phyloP scores from a whole-genome alignment of 371 early-diverging fungal genomes.

The Blastocladiella emersonii region DNA sequence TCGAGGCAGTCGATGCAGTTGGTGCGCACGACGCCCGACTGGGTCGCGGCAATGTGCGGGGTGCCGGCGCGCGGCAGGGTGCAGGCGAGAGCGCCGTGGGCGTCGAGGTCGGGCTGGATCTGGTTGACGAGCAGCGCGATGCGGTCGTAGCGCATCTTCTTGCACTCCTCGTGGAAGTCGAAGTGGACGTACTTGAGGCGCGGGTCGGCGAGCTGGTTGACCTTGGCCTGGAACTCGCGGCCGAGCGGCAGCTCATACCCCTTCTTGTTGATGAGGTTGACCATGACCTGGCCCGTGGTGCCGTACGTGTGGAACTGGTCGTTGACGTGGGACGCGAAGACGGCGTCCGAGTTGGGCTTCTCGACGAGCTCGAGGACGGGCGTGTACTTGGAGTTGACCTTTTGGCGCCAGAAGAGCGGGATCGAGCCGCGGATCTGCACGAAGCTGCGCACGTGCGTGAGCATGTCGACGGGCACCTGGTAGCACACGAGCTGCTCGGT shows the following conservation, averaged over 20 bases:
- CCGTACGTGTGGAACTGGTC: slow-evolving; percentile 56
- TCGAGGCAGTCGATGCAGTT: slow-evolving; percentile 99
- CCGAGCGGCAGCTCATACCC: slow-evolving; percentile 77
- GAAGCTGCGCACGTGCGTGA: slow-evolving; percentile 28
- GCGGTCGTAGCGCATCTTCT: slow-evolving; percentile 75
- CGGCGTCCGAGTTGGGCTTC: slow-evolving; percentile 34
- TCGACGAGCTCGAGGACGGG: slow-evolving; percentile 68
- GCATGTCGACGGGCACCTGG: slow-evolving; percentile 17
- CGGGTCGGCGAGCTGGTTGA: slow-evolving; percentile 34
- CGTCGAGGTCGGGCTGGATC: slow-evolving; percentile 43
- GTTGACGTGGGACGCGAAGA: slow-evolving; percentile 54
- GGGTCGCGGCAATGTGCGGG: slow-evolving; percentile 26
- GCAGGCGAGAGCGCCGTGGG: slow-evolving; percentile 41
- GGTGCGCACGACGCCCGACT: slow-evolving; percentile 79
- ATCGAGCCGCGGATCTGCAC: slow-evolving; percentile 97
- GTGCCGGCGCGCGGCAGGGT: background rate
- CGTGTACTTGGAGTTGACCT: slow-evolving; percentile 76
- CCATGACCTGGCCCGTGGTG: slow-evolving; percentile 42
- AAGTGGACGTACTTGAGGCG: slow-evolving; percentile 50
- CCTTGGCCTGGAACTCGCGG: slow-evolving; percentile 40
- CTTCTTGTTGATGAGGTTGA: slow-evolving; percentile 81
- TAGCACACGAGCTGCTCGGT: slow-evolving; percentile 84
- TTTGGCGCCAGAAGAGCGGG: slow-evolving; percentile 93
- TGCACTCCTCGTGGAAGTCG: slow-evolving; percentile 93
- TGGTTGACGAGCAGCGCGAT: slow-evolving; percentile 59